phyloP scores from a whole-genome alignment of 2,329 filamentous ascomycete genomes.

The Microsporum ferrugineum region DNA sequence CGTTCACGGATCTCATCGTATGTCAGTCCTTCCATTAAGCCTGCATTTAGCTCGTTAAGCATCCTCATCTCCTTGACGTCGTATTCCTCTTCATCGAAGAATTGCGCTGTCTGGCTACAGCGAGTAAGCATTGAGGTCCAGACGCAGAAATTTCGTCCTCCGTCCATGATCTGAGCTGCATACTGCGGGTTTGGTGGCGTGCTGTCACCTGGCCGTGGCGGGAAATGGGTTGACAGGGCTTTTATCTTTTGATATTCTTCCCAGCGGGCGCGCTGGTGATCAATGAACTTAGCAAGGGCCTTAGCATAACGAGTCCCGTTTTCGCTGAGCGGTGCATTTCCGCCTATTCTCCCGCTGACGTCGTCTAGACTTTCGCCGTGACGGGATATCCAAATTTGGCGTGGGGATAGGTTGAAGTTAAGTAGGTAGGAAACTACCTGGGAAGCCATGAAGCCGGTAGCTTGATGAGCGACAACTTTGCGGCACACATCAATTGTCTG shows the following conservation, averaged over 20 bases:
- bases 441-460: slow-evolving; percentile 81
- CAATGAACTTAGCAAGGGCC: slow-evolving; percentile 74
- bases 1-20: slow-evolving; percentile 78
- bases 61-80: slow-evolving; percentile 97
- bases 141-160: slow-evolving; percentile 82
- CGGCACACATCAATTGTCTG: slow-evolving; percentile 96
- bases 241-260: slow-evolving; percentile 70
- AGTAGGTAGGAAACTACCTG: slow-evolving; percentile 90
- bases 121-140: slow-evolving; percentile 97
- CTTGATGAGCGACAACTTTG: slow-evolving; percentile 81
- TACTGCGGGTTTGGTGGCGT: slow-evolving; percentile 90
- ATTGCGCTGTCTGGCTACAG: slow-evolving; percentile 74
- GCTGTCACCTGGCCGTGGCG: slow-evolving; percentile 79
- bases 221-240: slow-evolving; percentile 65
- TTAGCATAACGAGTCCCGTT: slow-evolving; percentile 69
- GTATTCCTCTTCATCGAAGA: slow-evolving; percentile 91
- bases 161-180: slow-evolving; percentile 38
- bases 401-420: slow-evolving; percentile 89
- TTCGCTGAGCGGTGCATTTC: slow-evolving; percentile 72
- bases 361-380: slow-evolving; percentile 91
- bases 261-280: slow-evolving; percentile 68
- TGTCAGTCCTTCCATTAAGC: slow-evolving; percentile 86
- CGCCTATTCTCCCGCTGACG: slow-evolving; percentile 74
- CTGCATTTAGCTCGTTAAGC: slow-evolving; percentile 92
- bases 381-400: slow-evolving; percentile 96